These are phyloP conservation scores for Boletus sp. DNA, from an alignment of 1,284 basidiomycete genomes.

Conservation along the genomic window DNA sequence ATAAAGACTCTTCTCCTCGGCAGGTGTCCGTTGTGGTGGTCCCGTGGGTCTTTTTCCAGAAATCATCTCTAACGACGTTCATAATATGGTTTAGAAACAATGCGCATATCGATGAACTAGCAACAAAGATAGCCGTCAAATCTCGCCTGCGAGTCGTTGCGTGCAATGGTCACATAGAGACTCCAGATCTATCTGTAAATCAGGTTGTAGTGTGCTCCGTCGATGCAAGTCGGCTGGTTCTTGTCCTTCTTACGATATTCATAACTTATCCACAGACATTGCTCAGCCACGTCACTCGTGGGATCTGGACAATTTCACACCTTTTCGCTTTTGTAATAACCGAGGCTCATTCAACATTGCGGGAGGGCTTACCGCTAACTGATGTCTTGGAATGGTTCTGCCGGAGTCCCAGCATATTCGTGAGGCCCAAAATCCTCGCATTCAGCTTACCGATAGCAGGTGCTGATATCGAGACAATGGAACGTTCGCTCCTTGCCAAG, in stretches of 20 bases:
- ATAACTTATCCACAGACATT: slow-evolving; percentile 27
- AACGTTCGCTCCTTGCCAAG: slow-evolving; percentile 38
- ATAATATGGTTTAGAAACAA: slow-evolving; percentile 17
- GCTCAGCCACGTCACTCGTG: slow-evolving; percentile 28
- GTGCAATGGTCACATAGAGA: slow-evolving; percentile 20
- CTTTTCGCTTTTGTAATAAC: slow-evolving; percentile 42
- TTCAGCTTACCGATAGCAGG: slow-evolving; percentile 32
- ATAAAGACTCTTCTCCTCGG: slow-evolving; percentile 1
- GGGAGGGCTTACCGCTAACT: slow-evolving; percentile 33
- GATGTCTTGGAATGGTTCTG: slow-evolving; percentile 46
- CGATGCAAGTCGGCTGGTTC: slow-evolving; percentile 30
- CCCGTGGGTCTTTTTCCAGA: slow-evolving; percentile 15
- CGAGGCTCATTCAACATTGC: slow-evolving; percentile 32
- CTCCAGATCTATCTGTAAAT: slow-evolving; percentile 30
- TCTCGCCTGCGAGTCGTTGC: slow-evolving; percentile 23
- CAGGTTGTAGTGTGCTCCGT: slow-evolving; percentile 39
- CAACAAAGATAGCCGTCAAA: slow-evolving; percentile 15
- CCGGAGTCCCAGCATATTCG: slow-evolving; percentile 32
- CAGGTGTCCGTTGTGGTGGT: slow-evolving; percentile 22
- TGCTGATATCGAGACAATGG: slow-evolving; percentile 37
- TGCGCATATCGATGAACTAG: slow-evolving; percentile 15
- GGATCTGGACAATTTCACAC: slow-evolving; percentile 38
- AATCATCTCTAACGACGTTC: background rate
- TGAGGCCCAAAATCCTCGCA: slow-evolving; percentile 44
- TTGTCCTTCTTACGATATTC: slow-evolving; percentile 6